Conservation (phyloP, 2,329 filamentous ascomycete genomes). For the Hypoxylon rubiginosum region DNA sequence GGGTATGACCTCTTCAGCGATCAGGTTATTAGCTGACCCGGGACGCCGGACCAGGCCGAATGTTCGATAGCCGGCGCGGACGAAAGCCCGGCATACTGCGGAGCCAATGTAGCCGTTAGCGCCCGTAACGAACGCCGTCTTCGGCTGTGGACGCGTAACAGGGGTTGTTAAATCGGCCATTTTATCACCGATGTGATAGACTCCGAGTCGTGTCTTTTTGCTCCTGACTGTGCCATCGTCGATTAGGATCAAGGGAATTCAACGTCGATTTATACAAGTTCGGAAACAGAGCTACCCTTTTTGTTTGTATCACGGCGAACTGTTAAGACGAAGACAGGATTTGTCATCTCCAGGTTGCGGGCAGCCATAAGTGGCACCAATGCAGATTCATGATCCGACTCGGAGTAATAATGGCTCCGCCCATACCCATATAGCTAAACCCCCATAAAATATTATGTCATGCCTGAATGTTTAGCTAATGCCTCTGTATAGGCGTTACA, state of each 20-base stretch:
- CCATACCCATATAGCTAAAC: neutral
- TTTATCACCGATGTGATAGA: neutral
- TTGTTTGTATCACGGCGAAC: neutral
- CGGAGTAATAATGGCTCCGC: slow-evolving; percentile 35
- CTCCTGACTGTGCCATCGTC: neutral
- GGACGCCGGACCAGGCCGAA: slow-evolving; percentile 60
- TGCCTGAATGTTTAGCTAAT: no score
- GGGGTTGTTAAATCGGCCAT: slow-evolving; percentile 19
- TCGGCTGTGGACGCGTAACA: slow-evolving; percentile 9
- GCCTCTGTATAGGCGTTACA: no score
- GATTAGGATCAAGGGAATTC: neutral
- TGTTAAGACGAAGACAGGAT: slow-evolving; percentile 5
- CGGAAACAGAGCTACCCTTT: neutral
- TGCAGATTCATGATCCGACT: slow-evolving; percentile 7
- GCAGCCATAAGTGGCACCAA: neutral
- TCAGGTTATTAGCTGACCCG: slow-evolving; percentile 50
- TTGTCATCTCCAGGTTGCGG: slow-evolving; percentile 19
- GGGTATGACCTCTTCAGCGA: slow-evolving; percentile 56
- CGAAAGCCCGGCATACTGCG: slow-evolving; percentile 61
- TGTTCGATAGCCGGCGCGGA: slow-evolving; percentile 59
- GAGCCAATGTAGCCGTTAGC: slow-evolving; percentile 64
- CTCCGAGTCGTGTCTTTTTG: neutral
- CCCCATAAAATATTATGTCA: no score
- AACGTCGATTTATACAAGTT: slow-evolving; percentile 22
- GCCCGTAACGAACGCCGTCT: slow-evolving; percentile 61